Conservation (phyloP, 1,284 basidiomycete species). For the Trichosporon coremiiforme region DNA sequence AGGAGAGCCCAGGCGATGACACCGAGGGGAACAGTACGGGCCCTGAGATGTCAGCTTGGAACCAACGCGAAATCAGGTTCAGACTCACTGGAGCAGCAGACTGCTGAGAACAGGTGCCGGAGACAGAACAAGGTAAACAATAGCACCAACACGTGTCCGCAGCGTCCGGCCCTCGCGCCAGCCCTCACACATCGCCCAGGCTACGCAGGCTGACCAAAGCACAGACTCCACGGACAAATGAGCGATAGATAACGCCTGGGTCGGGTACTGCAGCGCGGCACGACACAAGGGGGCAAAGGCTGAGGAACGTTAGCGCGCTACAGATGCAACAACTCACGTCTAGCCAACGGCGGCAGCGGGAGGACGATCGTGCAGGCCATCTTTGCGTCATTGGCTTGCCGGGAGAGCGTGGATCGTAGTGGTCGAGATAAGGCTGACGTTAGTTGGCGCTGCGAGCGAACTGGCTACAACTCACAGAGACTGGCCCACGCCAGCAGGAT, state of each 20-base stretch:
- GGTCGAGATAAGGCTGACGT: conserved; percentile 16
- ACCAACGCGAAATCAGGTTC: not conserved
- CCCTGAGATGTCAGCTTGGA: conserved; percentile 21
- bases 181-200: conserved; percentile 30
- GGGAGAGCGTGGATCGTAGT: not conserved
- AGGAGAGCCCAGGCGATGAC: conserved; percentile 31
- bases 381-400: not conserved
- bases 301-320: not conserved
- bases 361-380: not conserved
- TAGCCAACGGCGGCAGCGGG: not conserved
- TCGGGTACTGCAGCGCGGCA: not conserved
- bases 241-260: conserved; percentile 8
- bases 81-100: not conserved
- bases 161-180: conserved; percentile 30
- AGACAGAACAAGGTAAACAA: conserved; percentile 26
- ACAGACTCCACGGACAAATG: conserved; percentile 24
- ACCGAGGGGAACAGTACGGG: conserved; percentile 25
- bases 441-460: not conserved
- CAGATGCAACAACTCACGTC: not conserved
- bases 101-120: conserved; percentile 25
- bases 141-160: conserved; percentile 28
- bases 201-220: conserved; percentile 27
- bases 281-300: conserved; percentile 21
- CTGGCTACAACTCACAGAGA: conserved; percentile 24
- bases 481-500: conserved; percentile 22